Conservation (phyloP, 208 protist genomes). For the Acanthamoeba divionensis region DNA sequence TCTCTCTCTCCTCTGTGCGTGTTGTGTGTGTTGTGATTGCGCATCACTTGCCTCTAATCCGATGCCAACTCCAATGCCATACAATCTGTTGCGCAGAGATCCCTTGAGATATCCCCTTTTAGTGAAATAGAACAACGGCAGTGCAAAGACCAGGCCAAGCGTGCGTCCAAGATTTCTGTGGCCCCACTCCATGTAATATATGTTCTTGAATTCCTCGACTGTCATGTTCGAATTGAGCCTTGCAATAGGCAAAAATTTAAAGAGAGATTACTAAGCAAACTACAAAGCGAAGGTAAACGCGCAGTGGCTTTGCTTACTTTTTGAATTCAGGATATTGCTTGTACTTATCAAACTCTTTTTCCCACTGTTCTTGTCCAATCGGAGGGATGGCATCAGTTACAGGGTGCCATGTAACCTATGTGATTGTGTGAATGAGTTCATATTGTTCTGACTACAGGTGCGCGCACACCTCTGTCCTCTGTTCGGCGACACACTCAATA, state of each 20-base stretch:
- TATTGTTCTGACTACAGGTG: no score
- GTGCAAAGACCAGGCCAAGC: constrained; percentile 87
- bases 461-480: no score
- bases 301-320: constrained; percentile 70
- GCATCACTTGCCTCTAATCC: neutral
- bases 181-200: constrained; percentile 95
- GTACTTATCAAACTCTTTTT: constrained; percentile 94
- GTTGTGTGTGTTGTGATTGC: no score
- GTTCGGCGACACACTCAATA: no score
- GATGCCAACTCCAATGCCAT: neutral
- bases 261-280: neutral
- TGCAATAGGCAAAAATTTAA: neutral
- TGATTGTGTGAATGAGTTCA: no score
- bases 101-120: constrained; percentile 77
- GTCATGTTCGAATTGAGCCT: constrained; percentile 88
- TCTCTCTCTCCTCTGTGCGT: no score
- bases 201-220: constrained; percentile 93
- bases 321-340: constrained; percentile 94
- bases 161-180: constrained; percentile 91
- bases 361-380: constrained; percentile 84
- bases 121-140: constrained; percentile 89
- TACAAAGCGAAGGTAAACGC: neutral
- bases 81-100: neutral
- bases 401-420: no score
- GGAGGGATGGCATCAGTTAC: no score